These are phyloP conservation scores for Cenchrus fungigraminus DNA, from an alignment of 176 grass and related monocot species.

Conservation along the genomic window DNA sequence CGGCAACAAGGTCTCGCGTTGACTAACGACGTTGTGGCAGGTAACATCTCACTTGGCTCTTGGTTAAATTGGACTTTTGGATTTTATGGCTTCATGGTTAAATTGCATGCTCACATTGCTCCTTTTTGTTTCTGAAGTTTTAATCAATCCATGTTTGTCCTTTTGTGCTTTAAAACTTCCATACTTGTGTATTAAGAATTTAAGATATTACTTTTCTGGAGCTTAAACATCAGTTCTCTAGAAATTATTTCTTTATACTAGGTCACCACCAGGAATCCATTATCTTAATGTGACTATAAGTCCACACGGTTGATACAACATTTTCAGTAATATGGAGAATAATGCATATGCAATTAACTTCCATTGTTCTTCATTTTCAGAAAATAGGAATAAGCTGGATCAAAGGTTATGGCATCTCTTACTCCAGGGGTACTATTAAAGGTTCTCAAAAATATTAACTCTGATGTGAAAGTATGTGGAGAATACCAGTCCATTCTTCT, in stretches of 20 bases:
- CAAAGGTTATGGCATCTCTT: slow-evolving; percentile 87
- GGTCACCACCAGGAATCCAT: neutral
- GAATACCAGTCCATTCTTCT: slow-evolving; percentile 94
- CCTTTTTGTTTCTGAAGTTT: slow-evolving; percentile 8
- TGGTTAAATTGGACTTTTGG: slow-evolving; percentile 14
- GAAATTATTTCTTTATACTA: neutral
- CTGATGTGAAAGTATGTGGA: slow-evolving; percentile 91
- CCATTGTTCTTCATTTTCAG: neutral
- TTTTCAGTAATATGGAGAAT: neutral
- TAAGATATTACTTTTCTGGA: neutral
- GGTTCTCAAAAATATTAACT: slow-evolving; percentile 93
- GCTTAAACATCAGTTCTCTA: slow-evolving; percentile 5
- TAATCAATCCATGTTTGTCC: neutral
- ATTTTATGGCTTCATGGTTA: neutral
- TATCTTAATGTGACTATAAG: neutral
- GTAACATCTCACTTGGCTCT: no score
- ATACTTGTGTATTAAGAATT: neutral
- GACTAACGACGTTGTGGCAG: no score
- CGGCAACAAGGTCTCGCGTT: no score
- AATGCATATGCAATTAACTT: neutral
- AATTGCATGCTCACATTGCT: neutral
- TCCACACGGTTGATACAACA: neutral
- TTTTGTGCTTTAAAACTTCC: neutral
- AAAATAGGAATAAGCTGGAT: slow-evolving; percentile 39
- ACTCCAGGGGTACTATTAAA: slow-evolving; percentile 94